Conservation (phyloP, 176 grass and related monocot species). For the Cenchrus americanus region DNA sequence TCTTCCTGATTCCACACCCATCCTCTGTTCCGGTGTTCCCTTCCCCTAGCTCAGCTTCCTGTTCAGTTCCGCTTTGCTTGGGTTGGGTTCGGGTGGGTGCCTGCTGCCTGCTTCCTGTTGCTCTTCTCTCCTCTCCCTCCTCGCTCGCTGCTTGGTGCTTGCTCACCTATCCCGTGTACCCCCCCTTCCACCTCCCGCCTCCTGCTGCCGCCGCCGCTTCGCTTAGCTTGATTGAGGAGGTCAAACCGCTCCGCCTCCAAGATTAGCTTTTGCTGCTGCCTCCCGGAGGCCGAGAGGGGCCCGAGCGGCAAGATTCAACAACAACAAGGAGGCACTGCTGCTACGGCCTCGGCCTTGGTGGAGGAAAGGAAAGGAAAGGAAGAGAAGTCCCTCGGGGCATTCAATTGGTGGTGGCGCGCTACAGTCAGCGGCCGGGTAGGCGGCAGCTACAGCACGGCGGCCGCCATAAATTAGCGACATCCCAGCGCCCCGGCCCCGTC, state of each 20-base stretch:
- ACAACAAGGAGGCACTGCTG: neutral
- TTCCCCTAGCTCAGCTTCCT: conserved; percentile 28
- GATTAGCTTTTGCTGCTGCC: neutral
- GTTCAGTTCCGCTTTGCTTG: neutral
- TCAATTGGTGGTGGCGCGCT: conserved; percentile 2
- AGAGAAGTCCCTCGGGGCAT: neutral
- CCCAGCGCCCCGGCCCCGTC: neutral
- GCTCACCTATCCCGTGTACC: too few relatives aligned
- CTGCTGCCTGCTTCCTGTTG: conserved; percentile 11
- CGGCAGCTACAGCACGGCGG: conserved; percentile 22
- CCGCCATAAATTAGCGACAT: conserved; percentile 21
- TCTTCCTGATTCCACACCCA: conserved; percentile 6
- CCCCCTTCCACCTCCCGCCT: too few relatives aligned
- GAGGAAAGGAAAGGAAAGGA: neutral
- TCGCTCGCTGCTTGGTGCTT: too few relatives aligned
- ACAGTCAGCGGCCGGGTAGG: neutral
- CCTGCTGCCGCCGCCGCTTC: neutral
- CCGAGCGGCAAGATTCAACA: neutral
- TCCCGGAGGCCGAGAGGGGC: neutral
- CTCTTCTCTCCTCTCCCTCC: conserved; percentile 3
- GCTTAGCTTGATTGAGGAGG: neutral
- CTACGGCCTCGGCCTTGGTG: neutral
- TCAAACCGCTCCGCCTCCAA: neutral
- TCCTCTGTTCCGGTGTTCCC: neutral
- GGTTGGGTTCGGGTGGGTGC: too few relatives aligned